phyloP scores from a whole-genome alignment of 179 eudicot genomes.

The Carnegiea gigantea region DNA sequence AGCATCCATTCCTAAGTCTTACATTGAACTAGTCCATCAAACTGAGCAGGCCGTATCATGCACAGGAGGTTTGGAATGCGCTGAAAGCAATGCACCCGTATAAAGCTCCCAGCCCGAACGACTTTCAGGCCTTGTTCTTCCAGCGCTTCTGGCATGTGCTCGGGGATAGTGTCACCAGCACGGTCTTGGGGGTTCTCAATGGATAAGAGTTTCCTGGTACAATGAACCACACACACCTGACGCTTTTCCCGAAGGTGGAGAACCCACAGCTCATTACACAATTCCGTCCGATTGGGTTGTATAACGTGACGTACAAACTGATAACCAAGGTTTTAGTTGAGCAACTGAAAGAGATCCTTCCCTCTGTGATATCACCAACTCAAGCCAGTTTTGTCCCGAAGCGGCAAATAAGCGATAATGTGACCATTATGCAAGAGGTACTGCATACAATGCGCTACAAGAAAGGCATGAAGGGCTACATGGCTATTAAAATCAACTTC shows the following conservation, averaged over 20 bases:
- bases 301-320: not conserved
- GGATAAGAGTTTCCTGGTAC: not conserved
- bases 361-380: not conserved
- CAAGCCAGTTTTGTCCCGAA: not conserved
- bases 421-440: not conserved
- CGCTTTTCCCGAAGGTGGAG: not conserved
- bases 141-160: not conserved
- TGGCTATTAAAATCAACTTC: no score
- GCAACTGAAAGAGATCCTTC: not conserved
- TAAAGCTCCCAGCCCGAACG: not conserved
- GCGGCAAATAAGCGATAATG: not conserved
- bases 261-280: not conserved
- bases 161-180: fast-evolving
- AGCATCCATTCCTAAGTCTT: no score
- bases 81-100: not conserved
- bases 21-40: not conserved
- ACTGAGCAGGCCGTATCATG: not conserved
- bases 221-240: not conserved
- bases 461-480: not conserved
- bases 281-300: not conserved
- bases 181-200: not conserved
- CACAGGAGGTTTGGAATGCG: not conserved
- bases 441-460: not conserved
- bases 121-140: not conserved
- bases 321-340: not conserved